Evolutionary conservation across 73 alveolate species (phyloP).

Genomic region (Uronychia setigera): DNA sequence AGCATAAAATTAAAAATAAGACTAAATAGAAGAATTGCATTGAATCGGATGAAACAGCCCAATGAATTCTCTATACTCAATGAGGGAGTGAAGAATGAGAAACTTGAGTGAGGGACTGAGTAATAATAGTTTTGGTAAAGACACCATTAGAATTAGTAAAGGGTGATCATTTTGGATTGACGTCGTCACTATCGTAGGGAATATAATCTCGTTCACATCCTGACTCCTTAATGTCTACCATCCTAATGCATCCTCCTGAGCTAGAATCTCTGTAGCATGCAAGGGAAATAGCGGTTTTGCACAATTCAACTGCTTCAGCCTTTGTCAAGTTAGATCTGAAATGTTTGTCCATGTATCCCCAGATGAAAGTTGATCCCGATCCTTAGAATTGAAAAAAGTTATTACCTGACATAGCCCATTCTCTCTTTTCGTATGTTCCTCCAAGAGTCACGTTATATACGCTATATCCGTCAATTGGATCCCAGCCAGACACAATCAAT

Average conservation of each 20-base stretch:
- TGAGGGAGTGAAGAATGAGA: too few relatives aligned
- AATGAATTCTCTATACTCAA: too few relatives aligned
- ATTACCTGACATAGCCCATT: slow-evolving; percentile 29
- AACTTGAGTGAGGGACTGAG: too few relatives aligned
- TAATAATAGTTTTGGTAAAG: background rate
- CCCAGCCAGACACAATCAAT: slow-evolving; percentile 93
- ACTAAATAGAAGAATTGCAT: background rate
- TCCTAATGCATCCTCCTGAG: slow-evolving; percentile 93
- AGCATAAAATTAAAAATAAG: background rate
- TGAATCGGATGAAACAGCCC: background rate
- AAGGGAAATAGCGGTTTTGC: slow-evolving; percentile 81
- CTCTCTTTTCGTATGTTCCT: slow-evolving; percentile 70
- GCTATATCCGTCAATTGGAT: slow-evolving; percentile 91
- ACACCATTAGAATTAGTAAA: background rate
- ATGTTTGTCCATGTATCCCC: slow-evolving; percentile 90
- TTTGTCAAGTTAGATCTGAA: slow-evolving; percentile 87
- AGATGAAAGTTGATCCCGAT: slow-evolving; percentile 85
- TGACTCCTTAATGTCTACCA: slow-evolving; percentile 83
- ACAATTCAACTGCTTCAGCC: slow-evolving; percentile 87
- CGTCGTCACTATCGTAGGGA: slow-evolving; percentile 13
- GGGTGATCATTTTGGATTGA: background rate
- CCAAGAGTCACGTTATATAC: slow-evolving; percentile 78
- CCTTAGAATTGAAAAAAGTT: background rate
- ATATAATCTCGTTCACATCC: slow-evolving; percentile 32
- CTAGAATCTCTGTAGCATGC: slow-evolving; percentile 94